Conservation (phyloP, 2,329 filamentous ascomycete species). For the Hymenoscyphus infarciens region DNA sequence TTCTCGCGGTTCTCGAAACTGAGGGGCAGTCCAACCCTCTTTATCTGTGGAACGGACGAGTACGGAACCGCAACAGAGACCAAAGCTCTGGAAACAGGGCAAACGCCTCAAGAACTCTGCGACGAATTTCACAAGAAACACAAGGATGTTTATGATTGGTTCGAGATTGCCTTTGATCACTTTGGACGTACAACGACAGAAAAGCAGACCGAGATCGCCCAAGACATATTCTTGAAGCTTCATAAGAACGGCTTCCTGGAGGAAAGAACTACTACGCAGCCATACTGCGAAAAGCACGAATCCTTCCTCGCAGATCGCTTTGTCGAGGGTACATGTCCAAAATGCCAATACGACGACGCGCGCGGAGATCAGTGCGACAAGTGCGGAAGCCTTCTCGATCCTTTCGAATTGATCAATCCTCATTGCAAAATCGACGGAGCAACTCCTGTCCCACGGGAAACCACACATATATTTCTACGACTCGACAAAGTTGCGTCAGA, state of each 20-base stretch:
- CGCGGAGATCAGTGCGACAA: slow-evolving; percentile 72
- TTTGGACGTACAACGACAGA: slow-evolving; percentile 89
- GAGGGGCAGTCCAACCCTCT: slow-evolving; percentile 75
- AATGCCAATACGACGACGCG: slow-evolving; percentile 69
- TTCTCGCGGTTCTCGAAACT: slow-evolving; percentile 79
- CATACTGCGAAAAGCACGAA: slow-evolving; percentile 78
- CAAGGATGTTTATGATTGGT: slow-evolving; percentile 92
- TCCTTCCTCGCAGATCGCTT: slow-evolving; percentile 83
- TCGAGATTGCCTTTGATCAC: slow-evolving; percentile 89
- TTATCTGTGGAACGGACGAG: slow-evolving; percentile 85
- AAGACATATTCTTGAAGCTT: slow-evolving; percentile 85
- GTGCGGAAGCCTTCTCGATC: slow-evolving; percentile 61
- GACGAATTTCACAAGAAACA: slow-evolving; percentile 90
- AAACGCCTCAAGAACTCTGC: slow-evolving; percentile 80
- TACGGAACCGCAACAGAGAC: slow-evolving; percentile 96
- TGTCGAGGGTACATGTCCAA: slow-evolving; percentile 74
- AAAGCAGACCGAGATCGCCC: slow-evolving; percentile 88
- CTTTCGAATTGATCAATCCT: slow-evolving; percentile 70
- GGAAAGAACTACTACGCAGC: slow-evolving; percentile 82
- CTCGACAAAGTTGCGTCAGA: slow-evolving; percentile 78
- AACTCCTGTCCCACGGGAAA: slow-evolving; percentile 73
- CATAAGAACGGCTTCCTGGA: slow-evolving; percentile 84
- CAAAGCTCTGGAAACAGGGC: slow-evolving; percentile 83
- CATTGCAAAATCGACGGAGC: slow-evolving; percentile 88
- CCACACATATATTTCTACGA: slow-evolving; percentile 87